Conservation (phyloP, 228 moss, liverwort and hornwort genomes). For the Sphagnum fallax region DNA sequence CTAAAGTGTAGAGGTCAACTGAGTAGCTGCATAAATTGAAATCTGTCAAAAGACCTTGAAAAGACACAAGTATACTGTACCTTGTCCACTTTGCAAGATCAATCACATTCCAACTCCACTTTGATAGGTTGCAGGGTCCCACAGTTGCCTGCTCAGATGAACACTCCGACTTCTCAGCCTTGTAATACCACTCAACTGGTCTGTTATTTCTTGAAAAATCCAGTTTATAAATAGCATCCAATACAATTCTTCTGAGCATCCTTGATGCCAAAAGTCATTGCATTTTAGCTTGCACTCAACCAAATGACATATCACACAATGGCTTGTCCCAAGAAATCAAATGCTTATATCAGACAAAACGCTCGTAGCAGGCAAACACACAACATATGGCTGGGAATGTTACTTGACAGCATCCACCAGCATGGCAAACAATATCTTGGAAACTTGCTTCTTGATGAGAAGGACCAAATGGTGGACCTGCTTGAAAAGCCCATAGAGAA, state of each 20-base stretch:
- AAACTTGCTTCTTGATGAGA: not conserved
- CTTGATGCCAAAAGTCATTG: no score
- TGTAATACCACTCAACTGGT: not conserved
- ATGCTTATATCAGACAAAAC: not conserved
- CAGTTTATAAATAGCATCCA: no score
- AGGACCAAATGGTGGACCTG: slow-evolving; percentile 20
- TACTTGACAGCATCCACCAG: not conserved
- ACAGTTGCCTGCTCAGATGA: slow-evolving; percentile 43
- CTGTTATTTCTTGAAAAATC: not conserved
- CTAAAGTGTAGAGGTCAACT: no score
- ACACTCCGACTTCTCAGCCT: not conserved
- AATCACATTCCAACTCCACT: slow-evolving; percentile 90
- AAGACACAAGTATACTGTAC: slow-evolving; percentile 2
- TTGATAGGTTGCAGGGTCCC: slow-evolving; percentile 78
- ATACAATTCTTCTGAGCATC: no score
- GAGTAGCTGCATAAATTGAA: no score
- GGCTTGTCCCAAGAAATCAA: not conserved
- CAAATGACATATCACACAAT: not conserved
- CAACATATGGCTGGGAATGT: not conserved
- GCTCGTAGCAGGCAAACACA: not conserved
- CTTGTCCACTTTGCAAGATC: slow-evolving; percentile 87
- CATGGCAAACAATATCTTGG: not conserved
- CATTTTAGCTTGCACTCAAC: not conserved
- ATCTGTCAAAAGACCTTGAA: no score
- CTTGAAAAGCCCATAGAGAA: slow-evolving; percentile 80